These are phyloP conservation scores for Dissophora ornata DNA, from an alignment of 192 early-diverging fungal species.

Conservation along the genomic window DNA sequence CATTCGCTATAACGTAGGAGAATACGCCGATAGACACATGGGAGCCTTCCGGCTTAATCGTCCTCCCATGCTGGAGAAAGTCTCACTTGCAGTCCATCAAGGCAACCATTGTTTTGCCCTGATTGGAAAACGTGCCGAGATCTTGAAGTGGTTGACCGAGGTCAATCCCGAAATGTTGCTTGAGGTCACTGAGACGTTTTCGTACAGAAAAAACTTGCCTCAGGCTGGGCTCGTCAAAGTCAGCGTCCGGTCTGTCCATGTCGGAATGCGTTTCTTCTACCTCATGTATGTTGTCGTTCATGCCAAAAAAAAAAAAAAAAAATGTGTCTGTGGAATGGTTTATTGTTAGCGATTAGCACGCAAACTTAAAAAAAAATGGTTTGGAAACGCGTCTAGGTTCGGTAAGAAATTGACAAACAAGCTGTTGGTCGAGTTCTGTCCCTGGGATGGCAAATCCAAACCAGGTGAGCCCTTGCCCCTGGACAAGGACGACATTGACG, in stretches of 20 bases:
- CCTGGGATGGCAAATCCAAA: constrained; percentile 32
- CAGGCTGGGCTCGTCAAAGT: constrained; percentile 20
- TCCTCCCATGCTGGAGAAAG: constrained; percentile 11
- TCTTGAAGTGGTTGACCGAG: constrained; percentile 24
- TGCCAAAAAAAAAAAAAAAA: neutral
- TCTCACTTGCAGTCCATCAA: constrained; percentile 20
- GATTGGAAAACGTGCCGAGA: constrained; percentile 26
- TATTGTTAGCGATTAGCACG: neutral
- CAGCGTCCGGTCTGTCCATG: constrained; percentile 21
- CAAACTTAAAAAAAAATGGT: neutral
- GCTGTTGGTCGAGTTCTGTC: constrained; percentile 32
- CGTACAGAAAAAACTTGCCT: constrained; percentile 16
- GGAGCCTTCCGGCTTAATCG: constrained; percentile 21
- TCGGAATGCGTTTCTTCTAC: constrained; percentile 28
- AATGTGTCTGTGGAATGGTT: neutral
- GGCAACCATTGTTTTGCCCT: constrained; percentile 35
- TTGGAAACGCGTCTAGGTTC: constrained; percentile 1
- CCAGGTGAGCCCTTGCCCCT: constrained; percentile 31
- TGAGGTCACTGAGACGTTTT: constrained; percentile 18
- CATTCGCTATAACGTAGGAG: neutral
- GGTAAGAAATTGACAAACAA: constrained; percentile 36
- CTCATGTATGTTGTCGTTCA: constrained; percentile 19
- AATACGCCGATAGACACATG: constrained; percentile 38
- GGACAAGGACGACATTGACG: constrained; percentile 28
- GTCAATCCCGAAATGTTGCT: constrained; percentile 6